phyloP scores from a whole-genome alignment of 1,284 basidiomycete species.

The Ustilago trichophora region DNA sequence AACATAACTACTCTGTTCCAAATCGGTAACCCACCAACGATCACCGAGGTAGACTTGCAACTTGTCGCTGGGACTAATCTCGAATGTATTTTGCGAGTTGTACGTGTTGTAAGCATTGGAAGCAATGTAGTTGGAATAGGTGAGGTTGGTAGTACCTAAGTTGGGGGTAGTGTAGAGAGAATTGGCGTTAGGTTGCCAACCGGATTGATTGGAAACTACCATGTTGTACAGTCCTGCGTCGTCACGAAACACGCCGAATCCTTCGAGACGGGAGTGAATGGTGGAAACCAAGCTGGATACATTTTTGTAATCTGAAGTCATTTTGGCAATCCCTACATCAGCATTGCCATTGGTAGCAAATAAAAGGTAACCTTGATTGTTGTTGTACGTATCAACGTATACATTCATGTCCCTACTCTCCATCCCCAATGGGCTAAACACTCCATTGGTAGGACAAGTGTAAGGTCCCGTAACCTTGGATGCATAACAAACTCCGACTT shows the following conservation, averaged over 20 bases:
- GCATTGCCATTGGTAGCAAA: conserved; percentile 28
- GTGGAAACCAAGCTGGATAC: conserved; percentile 1
- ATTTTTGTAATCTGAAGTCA: conserved; percentile 19
- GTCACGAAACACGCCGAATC: conserved; percentile 22
- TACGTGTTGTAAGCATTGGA: conserved; percentile 10
- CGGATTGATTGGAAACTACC: conserved; percentile 16
- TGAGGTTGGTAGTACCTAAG: not conserved
- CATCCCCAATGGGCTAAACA: conserved; percentile 27
- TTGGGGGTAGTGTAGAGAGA: conserved; percentile 12
- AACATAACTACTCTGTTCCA: conserved; percentile 14
- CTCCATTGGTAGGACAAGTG: conserved; percentile 7
- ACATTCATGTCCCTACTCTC: conserved; percentile 33
- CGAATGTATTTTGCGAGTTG: conserved; percentile 32
- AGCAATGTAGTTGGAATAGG: conserved; percentile 17
- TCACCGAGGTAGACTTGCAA: conserved; percentile 25
- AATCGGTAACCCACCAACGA: conserved; percentile 24
- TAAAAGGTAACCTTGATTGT: conserved; percentile 16
- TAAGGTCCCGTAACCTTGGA: conserved; percentile 9
- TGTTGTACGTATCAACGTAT: conserved; percentile 11
- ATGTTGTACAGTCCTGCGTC: conserved; percentile 22
- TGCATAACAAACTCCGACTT: conserved; percentile 23
- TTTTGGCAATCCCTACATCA: conserved; percentile 8
- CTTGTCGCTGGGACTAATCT: conserved; percentile 8
- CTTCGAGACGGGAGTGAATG: conserved; percentile 16
- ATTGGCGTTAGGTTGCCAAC: conserved; percentile 34